phyloP scores from a whole-genome alignment of 192 early-diverging fungal genomes.

The Linnemannia zychae region DNA sequence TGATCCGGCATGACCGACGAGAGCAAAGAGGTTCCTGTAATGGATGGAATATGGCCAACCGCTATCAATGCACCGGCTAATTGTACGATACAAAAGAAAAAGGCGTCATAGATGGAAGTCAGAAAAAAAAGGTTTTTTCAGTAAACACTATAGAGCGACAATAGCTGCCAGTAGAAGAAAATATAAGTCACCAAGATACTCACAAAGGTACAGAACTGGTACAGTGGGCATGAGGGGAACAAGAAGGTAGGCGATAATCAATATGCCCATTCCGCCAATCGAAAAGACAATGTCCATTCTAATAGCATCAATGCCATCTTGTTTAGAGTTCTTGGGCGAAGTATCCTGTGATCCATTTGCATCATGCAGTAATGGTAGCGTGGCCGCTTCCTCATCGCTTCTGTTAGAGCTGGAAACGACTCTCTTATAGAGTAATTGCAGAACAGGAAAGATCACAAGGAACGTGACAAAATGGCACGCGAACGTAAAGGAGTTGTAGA shows the following conservation, averaged over 20 bases:
- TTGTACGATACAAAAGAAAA: background rate
- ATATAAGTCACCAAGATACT: background rate
- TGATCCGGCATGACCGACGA: background rate
- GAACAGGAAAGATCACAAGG: constrained; percentile 2
- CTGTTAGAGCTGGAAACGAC: background rate
- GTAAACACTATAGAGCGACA: background rate
- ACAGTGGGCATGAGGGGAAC: background rate
- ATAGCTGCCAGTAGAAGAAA: background rate
- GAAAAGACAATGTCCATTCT: background rate
- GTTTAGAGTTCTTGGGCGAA: background rate
- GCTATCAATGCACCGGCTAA: background rate
- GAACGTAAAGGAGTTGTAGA: constrained; percentile 6
- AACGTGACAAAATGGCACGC: background rate
- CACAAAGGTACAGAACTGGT: background rate
- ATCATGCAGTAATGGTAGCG: background rate
- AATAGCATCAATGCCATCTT: background rate
- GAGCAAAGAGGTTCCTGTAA: background rate
- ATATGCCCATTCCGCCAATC: background rate
- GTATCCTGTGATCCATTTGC: background rate
- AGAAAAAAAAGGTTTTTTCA: background rate
- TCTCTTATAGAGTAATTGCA: constrained; percentile 20
- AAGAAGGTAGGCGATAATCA: background rate
- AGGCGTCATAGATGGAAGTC: no score
- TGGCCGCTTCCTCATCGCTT: background rate
- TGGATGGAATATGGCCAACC: background rate